Evolutionary conservation across 2,329 filamentous ascomycete genomes (phyloP), one percentile per base, ranked within the genome.

Genomic region (Clonostachys rosea): DNA sequence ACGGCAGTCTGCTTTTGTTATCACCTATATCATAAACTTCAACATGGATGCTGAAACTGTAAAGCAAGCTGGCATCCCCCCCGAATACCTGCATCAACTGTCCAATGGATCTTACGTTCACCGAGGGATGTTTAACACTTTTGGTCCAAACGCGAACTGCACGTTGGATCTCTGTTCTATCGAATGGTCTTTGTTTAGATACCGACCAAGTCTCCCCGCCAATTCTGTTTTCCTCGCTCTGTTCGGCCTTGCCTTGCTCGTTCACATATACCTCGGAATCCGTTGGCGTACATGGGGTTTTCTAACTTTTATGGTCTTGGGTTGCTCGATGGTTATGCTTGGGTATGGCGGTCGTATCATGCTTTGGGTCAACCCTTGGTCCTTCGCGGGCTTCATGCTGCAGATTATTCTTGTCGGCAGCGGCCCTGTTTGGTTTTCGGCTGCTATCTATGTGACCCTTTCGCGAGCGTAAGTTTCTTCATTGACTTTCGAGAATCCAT

Each of bases 371-470:
- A 75, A 83, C 52, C 75, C 78, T 0, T 84, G 78, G 56, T 62
- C 53, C 40, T 70, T 81, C 56, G 54, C 59, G 1, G 80, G 75
- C 0, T 87, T 87, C 57, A 70, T 86, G 54, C 73, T 86, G 6
- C 80, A 87, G 60, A 83, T 85, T 51, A 59, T 54, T 61, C 69
- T 58, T 45, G 57, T 67, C 24, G 83, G 78, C 0, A 56, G 49
- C 6, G 66, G 59, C 0, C 65, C 66, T 11, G 65, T 68, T 0
- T 68, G 60, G 16, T 68, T 82, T 71, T 51, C 78, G 9, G 83
- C 82, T 1, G 79, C 79, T 34, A 79, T 87, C 47, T 87, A 87
- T 56, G 73, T 87, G 30, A 84, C 79, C 12, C 68, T 85, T 5
- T 61, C 63, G 35, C 66, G 64, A 52, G 61, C 58, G 66, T 69